phyloP scores from a whole-genome alignment of 768 basidiomycete species.

The Baorangia bicolor region DNA sequence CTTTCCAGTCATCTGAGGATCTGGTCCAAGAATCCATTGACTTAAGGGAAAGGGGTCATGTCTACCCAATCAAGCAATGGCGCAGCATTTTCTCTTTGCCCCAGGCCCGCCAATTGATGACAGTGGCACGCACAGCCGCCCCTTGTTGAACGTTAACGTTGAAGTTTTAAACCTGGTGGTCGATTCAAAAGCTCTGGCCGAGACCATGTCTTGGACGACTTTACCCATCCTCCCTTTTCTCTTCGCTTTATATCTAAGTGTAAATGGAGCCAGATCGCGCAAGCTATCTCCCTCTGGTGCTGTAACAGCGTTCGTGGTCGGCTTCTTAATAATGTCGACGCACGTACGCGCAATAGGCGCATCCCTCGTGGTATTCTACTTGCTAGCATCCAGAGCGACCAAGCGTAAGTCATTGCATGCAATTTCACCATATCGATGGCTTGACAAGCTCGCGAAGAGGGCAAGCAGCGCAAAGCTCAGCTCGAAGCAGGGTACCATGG shows the following conservation, averaged over 20 bases:
- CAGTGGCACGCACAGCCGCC: no score
- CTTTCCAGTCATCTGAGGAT: neutral
- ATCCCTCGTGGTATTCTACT: slow-evolving; percentile 73
- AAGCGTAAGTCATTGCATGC: slow-evolving; percentile 50
- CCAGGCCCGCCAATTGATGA: no score
- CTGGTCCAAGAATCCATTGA: neutral
- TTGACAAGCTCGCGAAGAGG: slow-evolving; percentile 42
- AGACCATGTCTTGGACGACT: slow-evolving; percentile 25
- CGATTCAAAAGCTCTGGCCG: neutral
- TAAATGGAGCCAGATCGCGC: slow-evolving; percentile 69
- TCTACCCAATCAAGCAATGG: no score
- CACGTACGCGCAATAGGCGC: slow-evolving; percentile 63
- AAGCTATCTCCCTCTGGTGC: slow-evolving; percentile 81
- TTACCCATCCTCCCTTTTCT: slow-evolving; percentile 43
- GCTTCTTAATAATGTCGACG: slow-evolving; percentile 70
- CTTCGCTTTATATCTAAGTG: slow-evolving; percentile 53
- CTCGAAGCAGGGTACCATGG: slow-evolving; percentile 79
- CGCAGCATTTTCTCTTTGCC: no score
- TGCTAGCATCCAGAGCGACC: slow-evolving; percentile 79
- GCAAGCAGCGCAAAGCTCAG: slow-evolving; percentile 69
- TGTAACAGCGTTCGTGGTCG: slow-evolving; percentile 71
- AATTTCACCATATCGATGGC: neutral
- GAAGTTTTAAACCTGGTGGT: no score
- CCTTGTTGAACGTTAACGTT: no score
- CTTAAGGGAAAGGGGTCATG: no score